Conservation (phyloP, 1,284 basidiomycete species). For the Malassezia sp. region DNA sequence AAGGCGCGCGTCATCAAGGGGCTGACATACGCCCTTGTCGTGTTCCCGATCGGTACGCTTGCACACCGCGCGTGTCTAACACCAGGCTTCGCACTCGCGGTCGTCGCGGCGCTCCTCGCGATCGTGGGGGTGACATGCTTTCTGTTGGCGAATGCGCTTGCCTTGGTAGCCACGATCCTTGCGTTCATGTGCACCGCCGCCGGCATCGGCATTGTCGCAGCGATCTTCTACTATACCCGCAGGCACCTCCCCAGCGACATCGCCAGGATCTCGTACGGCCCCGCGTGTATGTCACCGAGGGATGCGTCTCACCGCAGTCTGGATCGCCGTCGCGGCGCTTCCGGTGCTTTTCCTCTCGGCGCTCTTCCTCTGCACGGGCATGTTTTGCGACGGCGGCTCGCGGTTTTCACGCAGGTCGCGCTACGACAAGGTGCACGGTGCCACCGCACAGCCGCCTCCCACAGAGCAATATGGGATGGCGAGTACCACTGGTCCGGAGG, state of each 20-base stretch:
- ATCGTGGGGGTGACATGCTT: background rate
- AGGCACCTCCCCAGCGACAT: background rate
- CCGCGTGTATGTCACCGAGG: too few species aligned
- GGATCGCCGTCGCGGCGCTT: constrained; percentile 1
- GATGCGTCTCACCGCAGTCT: too few species aligned
- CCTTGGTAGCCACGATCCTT: background rate
- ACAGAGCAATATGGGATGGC: too few species aligned
- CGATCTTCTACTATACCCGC: background rate
- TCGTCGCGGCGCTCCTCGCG: background rate
- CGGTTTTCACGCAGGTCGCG: background rate
- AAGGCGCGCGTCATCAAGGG: too few species aligned
- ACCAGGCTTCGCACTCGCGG: constrained; percentile 9
- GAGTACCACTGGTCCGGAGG: too few species aligned
- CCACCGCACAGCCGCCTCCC: too few species aligned
- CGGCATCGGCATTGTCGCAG: constrained; percentile 11
- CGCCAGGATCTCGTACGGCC: constrained; percentile 2
- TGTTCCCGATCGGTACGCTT: constrained; percentile 10
- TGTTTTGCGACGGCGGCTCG: constrained; percentile 2
- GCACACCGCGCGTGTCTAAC: background rate
- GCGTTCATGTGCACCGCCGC: background rate
- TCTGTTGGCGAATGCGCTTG: background rate
- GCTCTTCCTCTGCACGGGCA: background rate
- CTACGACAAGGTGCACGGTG: background rate
- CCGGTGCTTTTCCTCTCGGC: background rate
- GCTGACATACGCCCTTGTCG: constrained; percentile 8